Percentiles rank a stretch among this genome's conserved stretches.
Evolutionary conservation across 2,329 filamentous ascomycete genomes (phyloP).

Genomic region (Thelonectria discophora): DNA sequence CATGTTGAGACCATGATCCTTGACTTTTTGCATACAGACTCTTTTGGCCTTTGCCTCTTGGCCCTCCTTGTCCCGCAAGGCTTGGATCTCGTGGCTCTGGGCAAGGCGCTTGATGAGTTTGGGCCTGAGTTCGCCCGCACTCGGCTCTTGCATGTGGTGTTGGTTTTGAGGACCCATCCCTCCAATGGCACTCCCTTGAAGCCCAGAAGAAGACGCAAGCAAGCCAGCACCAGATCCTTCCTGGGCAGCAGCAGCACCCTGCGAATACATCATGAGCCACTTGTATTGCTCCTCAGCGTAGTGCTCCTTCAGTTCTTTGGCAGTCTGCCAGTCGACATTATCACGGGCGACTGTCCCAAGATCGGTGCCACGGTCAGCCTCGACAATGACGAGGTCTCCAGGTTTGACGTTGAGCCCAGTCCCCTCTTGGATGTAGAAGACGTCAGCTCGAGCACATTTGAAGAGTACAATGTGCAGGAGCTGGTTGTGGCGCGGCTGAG

Average conservation of each 20-base stretch:
- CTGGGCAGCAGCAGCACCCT: constrained; percentile 72
- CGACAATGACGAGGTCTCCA: constrained; percentile 95
- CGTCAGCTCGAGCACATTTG: constrained; percentile 93
- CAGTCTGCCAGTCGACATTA: constrained; percentile 86
- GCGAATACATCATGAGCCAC: constrained; percentile 99
- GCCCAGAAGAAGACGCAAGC: constrained; percentile 69
- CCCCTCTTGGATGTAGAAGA: constrained; percentile 96
- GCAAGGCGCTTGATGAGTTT: constrained; percentile 97
- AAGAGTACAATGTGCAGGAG: constrained; percentile 91
- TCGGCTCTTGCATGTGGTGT: constrained; percentile 77
- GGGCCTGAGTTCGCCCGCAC: constrained; percentile 82
- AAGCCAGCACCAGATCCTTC: constrained; percentile 69
- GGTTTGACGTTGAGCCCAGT: constrained; percentile 90
- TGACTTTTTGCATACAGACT: constrained; percentile 95
- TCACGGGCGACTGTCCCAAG: constrained; percentile 90
- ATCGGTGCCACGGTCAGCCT: constrained; percentile 95
- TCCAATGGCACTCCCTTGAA: constrained; percentile 76
- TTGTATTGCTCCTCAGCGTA: constrained; percentile 96
- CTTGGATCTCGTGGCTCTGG: constrained; percentile 88
- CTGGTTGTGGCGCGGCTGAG: constrained; percentile 71
- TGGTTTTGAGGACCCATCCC: constrained; percentile 80
- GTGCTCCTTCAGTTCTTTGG: constrained; percentile 88
- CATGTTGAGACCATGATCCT: constrained; percentile 94
- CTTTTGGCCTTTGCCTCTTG: constrained; percentile 98
- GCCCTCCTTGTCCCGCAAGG: constrained; percentile 92